These are phyloP conservation scores for Kwoniella sp. DNA, from an alignment of 768 basidiomycete species.

Conservation along the genomic window DNA sequence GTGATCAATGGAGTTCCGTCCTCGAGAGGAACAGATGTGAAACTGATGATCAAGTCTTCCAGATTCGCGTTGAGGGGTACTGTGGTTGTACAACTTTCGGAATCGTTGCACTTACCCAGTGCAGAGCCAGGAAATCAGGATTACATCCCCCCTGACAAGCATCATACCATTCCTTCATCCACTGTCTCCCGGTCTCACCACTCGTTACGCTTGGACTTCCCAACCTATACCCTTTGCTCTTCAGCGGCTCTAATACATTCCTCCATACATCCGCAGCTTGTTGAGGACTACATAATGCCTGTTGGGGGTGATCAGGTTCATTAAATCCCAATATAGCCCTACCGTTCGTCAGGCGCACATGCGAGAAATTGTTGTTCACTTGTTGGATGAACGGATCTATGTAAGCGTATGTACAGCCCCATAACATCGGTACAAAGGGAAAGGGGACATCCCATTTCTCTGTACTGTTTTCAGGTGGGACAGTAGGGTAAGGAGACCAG, in stretches of 20 bases:
- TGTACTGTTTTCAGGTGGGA: constrained; percentile 4
- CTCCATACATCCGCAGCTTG: constrained; percentile 63
- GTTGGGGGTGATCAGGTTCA: constrained; percentile 57
- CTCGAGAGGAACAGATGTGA: no score
- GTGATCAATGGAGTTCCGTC: no score
- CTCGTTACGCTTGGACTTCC: constrained; percentile 64
- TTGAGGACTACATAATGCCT: constrained; percentile 62
- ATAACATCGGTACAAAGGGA: constrained; percentile 41
- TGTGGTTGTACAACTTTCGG: no score
- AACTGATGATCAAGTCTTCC: no score
- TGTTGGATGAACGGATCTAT: constrained; percentile 20
- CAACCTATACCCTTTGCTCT: constrained; percentile 59
- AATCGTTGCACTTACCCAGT: constrained; percentile 52
- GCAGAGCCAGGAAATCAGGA: constrained; percentile 65
- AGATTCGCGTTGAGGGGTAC: no score
- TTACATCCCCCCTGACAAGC: constrained; percentile 62
- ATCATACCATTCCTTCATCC: constrained; percentile 63
- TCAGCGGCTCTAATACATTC: constrained; percentile 62
- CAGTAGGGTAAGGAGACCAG: constrained; percentile 27
- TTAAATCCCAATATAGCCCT: constrained; percentile 34
- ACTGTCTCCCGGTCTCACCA: constrained; percentile 62
- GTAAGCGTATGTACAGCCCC: constrained; percentile 29
- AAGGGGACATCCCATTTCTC: constrained; percentile 21
- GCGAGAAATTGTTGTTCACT: constrained; percentile 15
- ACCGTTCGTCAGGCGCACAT: constrained; percentile 16